Percentiles rank a stretch among this genome's conserved stretches.
phyloP scores from a whole-genome alignment of 2,329 filamentous ascomycete genomes.

The Blastomyces emzantsi region DNA sequence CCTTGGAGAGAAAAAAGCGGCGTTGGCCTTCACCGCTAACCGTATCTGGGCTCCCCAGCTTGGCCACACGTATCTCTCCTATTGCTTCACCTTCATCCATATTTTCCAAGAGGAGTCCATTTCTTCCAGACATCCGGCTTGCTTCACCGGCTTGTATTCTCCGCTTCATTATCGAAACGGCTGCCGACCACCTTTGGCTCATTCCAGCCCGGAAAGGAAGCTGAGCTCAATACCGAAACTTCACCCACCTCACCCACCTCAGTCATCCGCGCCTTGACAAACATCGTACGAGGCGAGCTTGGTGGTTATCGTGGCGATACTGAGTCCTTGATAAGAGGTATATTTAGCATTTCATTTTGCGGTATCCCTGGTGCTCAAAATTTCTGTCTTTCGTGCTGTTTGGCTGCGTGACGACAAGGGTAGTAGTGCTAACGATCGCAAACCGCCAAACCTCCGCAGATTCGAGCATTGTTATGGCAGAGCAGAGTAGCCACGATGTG shows the following conservation, averaged over 20 bases:
- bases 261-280: conserved; percentile 8
- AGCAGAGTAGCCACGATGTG: conserved; percentile 61
- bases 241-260: neutral
- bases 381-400: conserved; percentile 10
- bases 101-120: conserved; percentile 19
- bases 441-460: conserved; percentile 27
- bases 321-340: conserved; percentile 38
- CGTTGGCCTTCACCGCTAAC: conserved; percentile 21
- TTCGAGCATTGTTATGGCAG: conserved; percentile 60
- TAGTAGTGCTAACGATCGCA: conserved; percentile 28
- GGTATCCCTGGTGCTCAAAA: conserved; percentile 16
- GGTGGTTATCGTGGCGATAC: conserved; percentile 36
- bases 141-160: conserved; percentile 13
- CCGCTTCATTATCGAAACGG: conserved; percentile 11
- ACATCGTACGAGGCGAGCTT: conserved; percentile 14
- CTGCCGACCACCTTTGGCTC: conserved; percentile 18
- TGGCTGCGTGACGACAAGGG: conserved; percentile 14
- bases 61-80: conserved; percentile 30
- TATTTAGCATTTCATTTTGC: conserved; percentile 14
- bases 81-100: conserved; percentile 27
- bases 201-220: conserved; percentile 5
- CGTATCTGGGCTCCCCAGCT: conserved; percentile 35
- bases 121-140: conserved; percentile 18
- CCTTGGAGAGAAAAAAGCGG: neutral
- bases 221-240: conserved; percentile 8